phyloP scores from a whole-genome alignment of 2,329 filamentous ascomycete species.

The Beauveria pseudobassiana region DNA sequence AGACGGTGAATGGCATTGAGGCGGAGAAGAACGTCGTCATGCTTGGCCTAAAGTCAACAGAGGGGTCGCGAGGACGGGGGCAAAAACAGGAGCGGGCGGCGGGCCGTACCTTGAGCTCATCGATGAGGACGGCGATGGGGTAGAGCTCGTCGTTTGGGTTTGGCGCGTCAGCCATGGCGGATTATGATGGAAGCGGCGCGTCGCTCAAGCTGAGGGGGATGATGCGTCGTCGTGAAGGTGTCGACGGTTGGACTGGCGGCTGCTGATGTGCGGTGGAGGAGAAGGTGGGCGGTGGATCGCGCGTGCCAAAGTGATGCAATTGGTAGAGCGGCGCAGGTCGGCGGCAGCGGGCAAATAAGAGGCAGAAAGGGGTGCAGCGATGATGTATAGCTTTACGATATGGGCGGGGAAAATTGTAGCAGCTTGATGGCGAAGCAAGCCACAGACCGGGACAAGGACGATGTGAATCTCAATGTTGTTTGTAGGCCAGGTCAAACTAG shows the following conservation, averaged over 20 bases:
- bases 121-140: conserved; percentile 98
- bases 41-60: conserved; percentile 47
- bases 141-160: conserved; percentile 97
- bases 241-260: conserved; percentile 6
- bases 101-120: conserved; percentile 84
- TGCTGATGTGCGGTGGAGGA: conserved; percentile 12
- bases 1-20: conserved; percentile 98
- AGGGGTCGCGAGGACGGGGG: conserved; percentile 16
- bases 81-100: conserved; percentile 9
- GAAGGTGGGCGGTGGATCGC: conserved; percentile 20
- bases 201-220: conserved; percentile 3
- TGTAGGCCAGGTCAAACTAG: not conserved
- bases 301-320: conserved; percentile 23
- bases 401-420: not conserved
- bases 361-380: not conserved
- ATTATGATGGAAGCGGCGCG: conserved; percentile 18
- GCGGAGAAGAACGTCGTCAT: conserved; percentile 95
- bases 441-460: not conserved
- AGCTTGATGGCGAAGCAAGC: not conserved
- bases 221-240: conserved; percentile 5
- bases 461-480: conserved; percentile 5
- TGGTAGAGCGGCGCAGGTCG: not conserved
- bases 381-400: not conserved
- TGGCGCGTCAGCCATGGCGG: conserved; percentile 79
- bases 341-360: not conserved